Evolutionary conservation across 768 basidiomycete genomes (phyloP), one percentile per base, ranked within the genome.

Genomic region (Inosperma sp.): DNA sequence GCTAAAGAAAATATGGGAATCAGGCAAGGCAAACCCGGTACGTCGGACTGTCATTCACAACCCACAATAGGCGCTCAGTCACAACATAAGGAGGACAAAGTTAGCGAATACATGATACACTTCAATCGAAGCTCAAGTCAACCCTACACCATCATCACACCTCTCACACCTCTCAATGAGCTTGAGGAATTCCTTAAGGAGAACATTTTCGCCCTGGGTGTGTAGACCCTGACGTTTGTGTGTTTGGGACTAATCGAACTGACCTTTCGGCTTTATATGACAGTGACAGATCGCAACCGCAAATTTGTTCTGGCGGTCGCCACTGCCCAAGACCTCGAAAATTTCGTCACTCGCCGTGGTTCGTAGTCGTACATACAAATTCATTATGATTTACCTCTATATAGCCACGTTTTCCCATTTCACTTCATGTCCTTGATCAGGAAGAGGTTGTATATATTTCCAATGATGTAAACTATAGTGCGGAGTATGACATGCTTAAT

Each of bases 221-320:
- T 39, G 76, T 60, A 36, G 41, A 23, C 19, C 22, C 26, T 33
- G 50, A 14, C 16, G 5, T 34, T 56, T 3, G 3, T 5, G 7
- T n/a, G 4, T 26, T 23, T 12, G 25, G 14, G 14, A 23, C 25
- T 47, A 5, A 48, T 23, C 10, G n/a, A n/a, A n/a, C n/a, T n/a
- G n/a, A n/a, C 43, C 40, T 35, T 33, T 29, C 21, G 8, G 23
- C 47, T 36, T 29, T 12, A 30, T 8, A 30, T 31, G 16, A n/a
- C 55, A 93, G 93, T 95, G 30, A 94, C 93, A 4, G 93, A 96
- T 66, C 68, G 71, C 39, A 75, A 76, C 45, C 81, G 88, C 50
- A 90, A 91, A 62, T 93, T 93, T 52, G 88, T 93, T 3, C 76
- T 92, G 13, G 90, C 75, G 1, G 82, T 93, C 0, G 89, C 86